Percentiles rank a stretch among this genome's conserved stretches.
These are phyloP conservation scores for Solanum rostratum DNA, from an alignment of 257 asterid genomes.

Conservation along the genomic window DNA sequence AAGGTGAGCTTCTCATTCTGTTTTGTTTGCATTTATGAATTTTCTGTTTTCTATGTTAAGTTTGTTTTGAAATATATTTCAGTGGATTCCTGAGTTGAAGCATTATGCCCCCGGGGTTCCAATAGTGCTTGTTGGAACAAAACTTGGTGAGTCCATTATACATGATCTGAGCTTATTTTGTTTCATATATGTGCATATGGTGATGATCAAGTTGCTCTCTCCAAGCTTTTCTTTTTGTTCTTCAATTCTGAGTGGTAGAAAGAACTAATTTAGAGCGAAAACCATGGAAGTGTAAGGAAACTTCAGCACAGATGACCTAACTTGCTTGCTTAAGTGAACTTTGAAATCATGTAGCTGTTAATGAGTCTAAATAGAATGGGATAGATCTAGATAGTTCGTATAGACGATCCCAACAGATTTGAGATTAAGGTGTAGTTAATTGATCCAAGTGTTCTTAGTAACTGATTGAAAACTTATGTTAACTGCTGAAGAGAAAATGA, in stretches of 20 bases:
- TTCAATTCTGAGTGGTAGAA: neutral
- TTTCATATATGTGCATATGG: neutral
- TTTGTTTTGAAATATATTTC: slow-evolving; percentile 4
- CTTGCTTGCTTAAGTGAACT: neutral
- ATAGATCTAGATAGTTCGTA: neutral
- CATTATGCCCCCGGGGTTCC: slow-evolving; percentile 57
- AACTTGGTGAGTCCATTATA: slow-evolving; percentile 27
- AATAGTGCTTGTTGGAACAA: slow-evolving; percentile 45
- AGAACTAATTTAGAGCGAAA: neutral
- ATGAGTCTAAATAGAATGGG: neutral
- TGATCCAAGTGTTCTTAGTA: neutral
- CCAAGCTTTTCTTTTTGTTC: neutral
- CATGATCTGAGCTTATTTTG: neutral
- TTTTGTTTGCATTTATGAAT: neutral
- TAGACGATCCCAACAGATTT: neutral
- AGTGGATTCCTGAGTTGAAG: slow-evolving; percentile 59
- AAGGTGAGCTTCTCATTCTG: slow-evolving; percentile 17
- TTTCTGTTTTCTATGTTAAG: neutral
- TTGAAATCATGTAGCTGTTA: neutral
- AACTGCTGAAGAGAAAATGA: neutral
- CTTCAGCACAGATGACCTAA: neutral
- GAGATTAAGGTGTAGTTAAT: neutral
- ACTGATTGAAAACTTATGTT: neutral
- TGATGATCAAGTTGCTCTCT: neutral
- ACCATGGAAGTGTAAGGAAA: neutral